Base-by-base conservation (phyloP, 148 eudicot species). In the Rhododendron ovatum region DNA sequence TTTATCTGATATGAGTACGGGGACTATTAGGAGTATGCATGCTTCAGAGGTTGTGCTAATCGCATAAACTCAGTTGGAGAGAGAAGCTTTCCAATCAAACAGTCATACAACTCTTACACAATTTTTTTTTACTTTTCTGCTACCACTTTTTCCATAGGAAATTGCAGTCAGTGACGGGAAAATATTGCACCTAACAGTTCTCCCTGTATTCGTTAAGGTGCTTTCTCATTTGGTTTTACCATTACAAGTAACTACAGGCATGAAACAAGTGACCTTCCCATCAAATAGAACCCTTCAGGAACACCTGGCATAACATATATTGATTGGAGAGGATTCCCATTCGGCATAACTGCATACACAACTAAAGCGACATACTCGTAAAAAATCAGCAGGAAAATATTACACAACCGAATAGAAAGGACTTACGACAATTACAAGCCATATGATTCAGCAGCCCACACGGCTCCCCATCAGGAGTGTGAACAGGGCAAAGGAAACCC, bases 401-500 rank as follows among this genome's bases (percentile, higher is more conserved):
- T 24, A 76, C 2, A 10, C 28, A 4, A 78, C 13, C 53, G 43
- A 41, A 78, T 37, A n/a, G 65, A 80, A 41, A 87, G 17, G 79
- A 93, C 99, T 92, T 92, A 97, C 99, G 93, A 85, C 98, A 95
- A 84, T 94, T 87, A 78, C 90, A 80, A 39, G 98, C 88, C 94
- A 97, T 84, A 91, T 97, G 99, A 86, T 97, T 97, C 33, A 97
- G 93, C 89, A 97, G 89, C 59, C 99, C 99, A 91, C 99, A 97
- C 13, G 98, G 99, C 87, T 91, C 96, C 83, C 99, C 99, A 88
- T 97, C 99, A 89, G 99, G 99, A 7, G 99, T 97, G 94, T 97
- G 99, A 84, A 97, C 98, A 86, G 99, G 99, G 84, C 99, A 97
- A 80, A 97, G 92, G 87, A 97, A 97, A 39, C 99, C 99, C 98